Percentiles rank a stretch among this genome's conserved stretches.
Evolutionary conservation across 495 filamentous ascomycete genomes (phyloP).

Genomic region (Annulohypoxylon nitens): DNA sequence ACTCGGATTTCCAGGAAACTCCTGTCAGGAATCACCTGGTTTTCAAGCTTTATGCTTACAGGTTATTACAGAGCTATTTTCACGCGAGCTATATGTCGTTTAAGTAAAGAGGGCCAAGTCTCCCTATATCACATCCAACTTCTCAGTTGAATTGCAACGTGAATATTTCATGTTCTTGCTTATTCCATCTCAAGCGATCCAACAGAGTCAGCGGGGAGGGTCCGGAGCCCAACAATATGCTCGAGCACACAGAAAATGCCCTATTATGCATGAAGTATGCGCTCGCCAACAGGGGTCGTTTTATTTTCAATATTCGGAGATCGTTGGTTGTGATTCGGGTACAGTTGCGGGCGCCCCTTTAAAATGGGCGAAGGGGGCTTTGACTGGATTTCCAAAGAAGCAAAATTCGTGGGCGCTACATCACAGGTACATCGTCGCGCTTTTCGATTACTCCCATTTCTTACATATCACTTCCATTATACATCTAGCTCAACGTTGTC

Average conservation of each 20-base stretch:
- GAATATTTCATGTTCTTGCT: conserved; percentile 16
- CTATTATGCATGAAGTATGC: conserved; percentile 7
- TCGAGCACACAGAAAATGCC: background rate
- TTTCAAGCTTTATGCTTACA: conserved; percentile 18
- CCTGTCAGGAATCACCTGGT: conserved; percentile 4
- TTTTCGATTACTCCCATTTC: background rate
- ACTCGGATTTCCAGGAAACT: conserved; percentile 23
- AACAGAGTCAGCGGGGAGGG: background rate
- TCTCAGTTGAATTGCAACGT: conserved; percentile 18
- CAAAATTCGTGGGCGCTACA: background rate
- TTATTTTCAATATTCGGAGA: background rate
- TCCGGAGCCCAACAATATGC: conserved; percentile 1
- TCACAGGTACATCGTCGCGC: conserved; percentile 7
- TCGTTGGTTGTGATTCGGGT: background rate
- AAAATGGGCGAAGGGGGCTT: background rate
- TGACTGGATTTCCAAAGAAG: background rate
- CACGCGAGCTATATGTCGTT: conserved; percentile 20
- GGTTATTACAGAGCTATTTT: conserved; percentile 6
- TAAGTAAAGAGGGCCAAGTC: conserved; percentile 23
- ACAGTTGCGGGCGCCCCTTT: background rate
- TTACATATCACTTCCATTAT: conserved; percentile 16
- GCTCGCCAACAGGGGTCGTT: background rate
- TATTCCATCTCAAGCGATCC: conserved; percentile 13
- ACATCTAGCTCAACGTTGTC: background rate
- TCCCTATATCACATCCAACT: conserved; percentile 22